Evolutionary conservation across 768 basidiomycete species (phyloP), one percentile per base, ranked within the genome.

Genomic region (Mycena indigotica): DNA sequence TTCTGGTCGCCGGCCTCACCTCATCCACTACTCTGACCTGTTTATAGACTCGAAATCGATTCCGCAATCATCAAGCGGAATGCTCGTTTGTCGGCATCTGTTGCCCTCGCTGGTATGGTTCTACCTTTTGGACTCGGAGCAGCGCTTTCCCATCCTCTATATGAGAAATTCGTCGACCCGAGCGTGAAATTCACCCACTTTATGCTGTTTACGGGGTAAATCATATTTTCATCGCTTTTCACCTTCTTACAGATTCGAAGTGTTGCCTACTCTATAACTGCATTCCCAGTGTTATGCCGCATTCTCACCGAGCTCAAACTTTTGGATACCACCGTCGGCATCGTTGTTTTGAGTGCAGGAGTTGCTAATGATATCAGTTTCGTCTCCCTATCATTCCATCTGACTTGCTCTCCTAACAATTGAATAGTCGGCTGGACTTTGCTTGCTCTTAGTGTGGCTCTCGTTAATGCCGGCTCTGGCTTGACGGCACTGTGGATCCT

Each of bases 301-400:
- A 90, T 97, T 72, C 77, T 98, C 44, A 90, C 89, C 1, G 95
- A 97, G 68, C 83, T 96, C 54, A 94, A 95, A 71, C 77, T 99
- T 1, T 80, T 98, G 59, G 90, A 95, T 58, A 97, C 93, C 0
- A 87, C 86, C 0, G 93, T 99, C 32, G 97, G 95, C 4, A 87
- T 97, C 57, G 86, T 97, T 24, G 95, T 95, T 1, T 82, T 99
- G 21, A 91, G 91, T 2, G 94, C 95, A 0, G 96, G 95, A 10
- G 92, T 98, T 3, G 93, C 88, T 5, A 89, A 91, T 66, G 91
- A 92, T 70, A 88, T 94, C 60, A 75, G 79, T 80, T 51, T 38
- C n/a, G 73, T 71, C 49, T 30, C 40, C 72, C 32, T 24, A 17
- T 17, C 28, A 23, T 26, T 24, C 12, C 50, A 4, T 21, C 25